Evolutionary conservation across 192 early-diverging fungal species (phyloP), one percentile per base, ranked within the genome.

Genomic region (Linnemannia exigua): DNA sequence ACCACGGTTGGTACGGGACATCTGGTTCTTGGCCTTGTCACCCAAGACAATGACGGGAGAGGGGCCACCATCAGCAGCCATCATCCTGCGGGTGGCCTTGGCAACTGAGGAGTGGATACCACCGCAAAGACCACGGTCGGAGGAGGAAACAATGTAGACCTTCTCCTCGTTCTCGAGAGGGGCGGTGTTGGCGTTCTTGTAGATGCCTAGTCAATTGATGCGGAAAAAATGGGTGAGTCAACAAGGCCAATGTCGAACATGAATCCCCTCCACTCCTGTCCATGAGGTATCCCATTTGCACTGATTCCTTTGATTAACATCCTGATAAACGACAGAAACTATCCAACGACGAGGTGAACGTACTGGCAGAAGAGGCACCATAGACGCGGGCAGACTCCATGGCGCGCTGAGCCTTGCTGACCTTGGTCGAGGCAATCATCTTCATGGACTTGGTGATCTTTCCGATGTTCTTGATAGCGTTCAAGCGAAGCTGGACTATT

Each of bases 391-490:
- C 98, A 74, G 91, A 88, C 87, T 96, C 95, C 97, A 98, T 98
- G 82, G 90, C 91, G 74, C 94, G 92, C 92, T 98, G 96, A 37
- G 97, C 95, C 90, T 94, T 95, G 87, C 12, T 88, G 86, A 98
- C 96, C 93, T 99, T 99, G 90, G 98, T 99, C 50, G 98, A 98
- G 54, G 98, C 97, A 99, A 99, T 99, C 97, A 99, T 98, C 94
- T 99, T 99, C 98, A 99, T 99, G 63, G 98, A 99, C 90, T 98
- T 98, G 71, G 98, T 99, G 89, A 99, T 99, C 92, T 99, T 99
- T 84, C 95, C 96, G 91, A 99, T 99, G 94, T 97, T 99, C 79
- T 95, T 93, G 75, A 99, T 93, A 78, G 98, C 98, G 93, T 98
- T 97, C 87, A 98, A 90, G 74, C 98, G 97, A 76, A 94, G 90